phyloP scores from a whole-genome alignment of 805 yeast genomes.

The Metschnikowia sp. region DNA sequence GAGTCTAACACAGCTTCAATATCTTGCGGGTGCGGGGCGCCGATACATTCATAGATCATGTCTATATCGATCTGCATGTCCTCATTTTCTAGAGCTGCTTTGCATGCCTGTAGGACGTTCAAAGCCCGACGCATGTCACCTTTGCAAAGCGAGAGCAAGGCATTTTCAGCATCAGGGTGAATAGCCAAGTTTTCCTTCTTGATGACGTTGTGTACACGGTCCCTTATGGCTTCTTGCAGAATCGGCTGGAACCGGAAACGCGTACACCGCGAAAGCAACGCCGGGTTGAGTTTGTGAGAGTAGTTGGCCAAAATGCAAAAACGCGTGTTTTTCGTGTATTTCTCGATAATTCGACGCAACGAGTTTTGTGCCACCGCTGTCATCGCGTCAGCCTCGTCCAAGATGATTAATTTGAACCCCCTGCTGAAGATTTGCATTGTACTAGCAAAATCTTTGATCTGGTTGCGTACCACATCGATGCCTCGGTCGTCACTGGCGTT shows the following conservation, averaged over 20 bases:
- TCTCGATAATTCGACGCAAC: constrained; percentile 79
- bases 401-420: constrained; percentile 85
- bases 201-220: constrained; percentile 66
- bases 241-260: constrained; percentile 90
- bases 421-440: constrained; percentile 88
- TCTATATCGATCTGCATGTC: constrained; percentile 56
- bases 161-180: constrained; percentile 53
- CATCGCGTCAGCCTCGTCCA: constrained; percentile 97
- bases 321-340: constrained; percentile 90
- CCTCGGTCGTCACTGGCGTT: constrained; percentile 98
- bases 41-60: constrained; percentile 90
- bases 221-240: constrained; percentile 59
- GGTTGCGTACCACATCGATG: constrained; percentile 95
- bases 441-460: constrained; percentile 92
- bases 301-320: constrained; percentile 95
- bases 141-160: constrained; percentile 68
- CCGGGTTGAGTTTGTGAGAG: constrained; percentile 93
- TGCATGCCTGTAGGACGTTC: constrained; percentile 91
- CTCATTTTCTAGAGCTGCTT: constrained; percentile 56
- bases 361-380: constrained; percentile 85
- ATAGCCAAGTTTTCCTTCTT: constrained; percentile 63
- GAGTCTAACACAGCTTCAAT: constrained; percentile 72
- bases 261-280: constrained; percentile 90
- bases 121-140: constrained; percentile 97
- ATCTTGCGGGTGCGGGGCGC: constrained; percentile 90